phyloP scores from a whole-genome alignment of 2,329 filamentous ascomycete genomes.

The Dothiorella sarmentorum region DNA sequence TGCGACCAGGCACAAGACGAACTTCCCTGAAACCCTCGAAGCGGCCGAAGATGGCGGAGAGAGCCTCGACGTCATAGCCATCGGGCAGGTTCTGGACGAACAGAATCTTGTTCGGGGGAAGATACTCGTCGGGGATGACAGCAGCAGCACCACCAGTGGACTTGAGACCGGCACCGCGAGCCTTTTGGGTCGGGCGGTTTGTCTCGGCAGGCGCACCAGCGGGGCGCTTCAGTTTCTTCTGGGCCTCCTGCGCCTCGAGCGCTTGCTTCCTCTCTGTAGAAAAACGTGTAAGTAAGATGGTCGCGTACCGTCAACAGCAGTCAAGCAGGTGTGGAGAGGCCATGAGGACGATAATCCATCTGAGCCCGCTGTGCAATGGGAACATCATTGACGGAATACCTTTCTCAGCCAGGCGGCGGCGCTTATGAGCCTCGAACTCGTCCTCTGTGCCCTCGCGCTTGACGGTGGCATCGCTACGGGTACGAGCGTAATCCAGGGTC shows the following conservation, averaged over 20 bases:
- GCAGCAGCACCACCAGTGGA: constrained; percentile 63
- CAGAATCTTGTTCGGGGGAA: constrained; percentile 94
- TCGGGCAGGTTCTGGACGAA: constrained; percentile 92
- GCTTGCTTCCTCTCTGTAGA: constrained; percentile 71
- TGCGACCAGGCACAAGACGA: constrained; percentile 78
- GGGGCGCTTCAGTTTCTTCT: constrained; percentile 70
- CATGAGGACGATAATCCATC: constrained; percentile 13
- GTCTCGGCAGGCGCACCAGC: constrained; percentile 46
- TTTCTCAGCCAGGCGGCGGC: constrained; percentile 81
- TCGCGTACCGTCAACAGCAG: background rate
- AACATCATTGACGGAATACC: constrained; percentile 52
- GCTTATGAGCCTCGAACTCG: constrained; percentile 85
- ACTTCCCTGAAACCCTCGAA: constrained; percentile 96
- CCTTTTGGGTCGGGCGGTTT: constrained; percentile 65
- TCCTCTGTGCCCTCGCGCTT: constrained; percentile 67
- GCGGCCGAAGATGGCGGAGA: constrained; percentile 76
- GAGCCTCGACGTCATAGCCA: constrained; percentile 74
- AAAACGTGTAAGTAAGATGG: background rate
- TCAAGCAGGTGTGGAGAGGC: background rate
- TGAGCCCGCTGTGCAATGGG: constrained; percentile 11
- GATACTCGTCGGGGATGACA: constrained; percentile 93
- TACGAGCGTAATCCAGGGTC: constrained; percentile 76
- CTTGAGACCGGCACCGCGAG: constrained; percentile 69
- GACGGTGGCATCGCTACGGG: constrained; percentile 83
- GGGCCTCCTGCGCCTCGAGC: constrained; percentile 71